Conservation (phyloP, 768 basidiomycete species). For the Sarcomyxa edulis region DNA sequence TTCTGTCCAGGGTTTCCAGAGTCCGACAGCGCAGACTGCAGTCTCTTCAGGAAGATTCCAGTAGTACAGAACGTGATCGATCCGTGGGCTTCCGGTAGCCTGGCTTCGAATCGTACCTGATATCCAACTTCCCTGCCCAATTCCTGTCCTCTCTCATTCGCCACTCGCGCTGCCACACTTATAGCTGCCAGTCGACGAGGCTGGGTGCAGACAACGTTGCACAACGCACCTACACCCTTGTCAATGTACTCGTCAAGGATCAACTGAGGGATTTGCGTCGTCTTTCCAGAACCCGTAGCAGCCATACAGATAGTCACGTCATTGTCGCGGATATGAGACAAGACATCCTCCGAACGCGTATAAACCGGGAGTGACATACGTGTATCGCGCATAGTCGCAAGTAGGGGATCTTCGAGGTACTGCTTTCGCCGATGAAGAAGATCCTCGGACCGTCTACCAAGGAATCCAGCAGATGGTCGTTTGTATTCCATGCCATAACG, state of each 20-base stretch:
- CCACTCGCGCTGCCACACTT: constrained; percentile 86
- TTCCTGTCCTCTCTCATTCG: constrained; percentile 77
- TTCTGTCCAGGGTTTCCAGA: constrained; percentile 22
- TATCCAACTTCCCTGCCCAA: constrained; percentile 74
- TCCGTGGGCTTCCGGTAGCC: constrained; percentile 73
- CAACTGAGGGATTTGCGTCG: constrained; percentile 91
- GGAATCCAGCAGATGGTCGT: constrained; percentile 17
- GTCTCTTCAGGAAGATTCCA: constrained; percentile 80
- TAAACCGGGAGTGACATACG: constrained; percentile 74
- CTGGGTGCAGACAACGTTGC: constrained; percentile 92
- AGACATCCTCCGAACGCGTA: constrained; percentile 57
- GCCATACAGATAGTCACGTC: constrained; percentile 90
- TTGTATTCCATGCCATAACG: constrained; percentile 5
- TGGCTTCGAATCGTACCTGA: constrained; percentile 87
- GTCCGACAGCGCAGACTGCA: constrained; percentile 68
- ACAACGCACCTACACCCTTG: constrained; percentile 71
- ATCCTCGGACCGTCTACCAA: constrained; percentile 48
- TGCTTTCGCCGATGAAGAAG: constrained; percentile 47
- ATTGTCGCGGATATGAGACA: constrained; percentile 65
- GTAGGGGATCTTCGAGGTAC: constrained; percentile 55
- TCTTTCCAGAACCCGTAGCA: constrained; percentile 89
- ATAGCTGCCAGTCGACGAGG: constrained; percentile 89
- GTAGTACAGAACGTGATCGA: constrained; percentile 92
- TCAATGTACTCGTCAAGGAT: constrained; percentile 82
- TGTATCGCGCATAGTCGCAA: constrained; percentile 63